Evolutionary conservation across 2,329 filamentous ascomycete species (phyloP).

Genomic region (Trichoderma pleuroti): DNA sequence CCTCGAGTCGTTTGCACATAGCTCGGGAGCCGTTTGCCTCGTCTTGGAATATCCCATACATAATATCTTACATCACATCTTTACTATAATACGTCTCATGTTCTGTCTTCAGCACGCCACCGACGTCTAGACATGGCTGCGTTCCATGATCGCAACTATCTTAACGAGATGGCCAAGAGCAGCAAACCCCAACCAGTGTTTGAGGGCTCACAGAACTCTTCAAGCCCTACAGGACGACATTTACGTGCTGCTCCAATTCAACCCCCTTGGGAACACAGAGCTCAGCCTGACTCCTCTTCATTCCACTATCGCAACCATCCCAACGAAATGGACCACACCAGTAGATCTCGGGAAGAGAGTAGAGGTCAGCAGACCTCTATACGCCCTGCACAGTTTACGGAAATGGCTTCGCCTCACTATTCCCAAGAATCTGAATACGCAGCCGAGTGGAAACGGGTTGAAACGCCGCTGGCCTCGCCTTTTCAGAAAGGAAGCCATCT

Average conservation of each 20-base stretch:
- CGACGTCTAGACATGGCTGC: conserved; percentile 26
- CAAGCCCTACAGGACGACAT: background rate
- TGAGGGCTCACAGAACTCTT: background rate
- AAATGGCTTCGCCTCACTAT: background rate
- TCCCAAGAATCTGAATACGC: background rate
- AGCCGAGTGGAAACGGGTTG: background rate
- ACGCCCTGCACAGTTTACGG: background rate
- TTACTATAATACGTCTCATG: conserved; percentile 25
- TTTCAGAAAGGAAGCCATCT: background rate
- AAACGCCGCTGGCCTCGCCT: background rate
- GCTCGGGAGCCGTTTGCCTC: background rate
- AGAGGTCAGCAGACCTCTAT: background rate
- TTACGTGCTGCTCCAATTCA: background rate
- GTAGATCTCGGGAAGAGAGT: background rate
- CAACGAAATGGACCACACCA: background rate
- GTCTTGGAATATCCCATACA: background rate
- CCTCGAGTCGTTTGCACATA: background rate
- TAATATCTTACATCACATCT: background rate
- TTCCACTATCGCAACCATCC: background rate
- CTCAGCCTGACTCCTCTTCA: background rate
- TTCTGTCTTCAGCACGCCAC: conserved; percentile 25
- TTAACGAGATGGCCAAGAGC: conserved; percentile 18
- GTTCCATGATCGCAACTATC: conserved; percentile 24
- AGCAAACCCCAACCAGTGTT: background rate
- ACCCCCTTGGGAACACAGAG: background rate